Evolutionary conservation across 306 rosid genomes (phyloP).

Genomic region (Prosopis cineraria): DNA sequence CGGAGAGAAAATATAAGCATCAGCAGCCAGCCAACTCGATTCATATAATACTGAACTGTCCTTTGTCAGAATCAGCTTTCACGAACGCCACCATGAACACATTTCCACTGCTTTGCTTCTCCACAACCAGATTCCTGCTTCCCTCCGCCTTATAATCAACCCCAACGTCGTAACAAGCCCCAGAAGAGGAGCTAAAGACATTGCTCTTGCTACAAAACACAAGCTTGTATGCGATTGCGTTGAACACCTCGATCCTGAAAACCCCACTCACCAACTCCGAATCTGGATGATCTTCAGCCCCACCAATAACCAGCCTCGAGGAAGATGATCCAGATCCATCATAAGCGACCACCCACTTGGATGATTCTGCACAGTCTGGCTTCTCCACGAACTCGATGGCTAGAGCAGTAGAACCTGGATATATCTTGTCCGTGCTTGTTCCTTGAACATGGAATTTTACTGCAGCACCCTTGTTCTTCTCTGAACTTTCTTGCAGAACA

Average conservation of each 20-base stretch:
- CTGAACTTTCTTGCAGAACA: neutral
- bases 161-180: neutral
- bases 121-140: neutral
- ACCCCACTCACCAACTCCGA: neutral
- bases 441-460: neutral
- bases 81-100: neutral
- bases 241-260: neutral
- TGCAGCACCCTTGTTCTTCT: neutral
- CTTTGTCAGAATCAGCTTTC: neutral
- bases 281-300: neutral
- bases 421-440: neutral
- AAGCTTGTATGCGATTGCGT: neutral
- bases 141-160: neutral
- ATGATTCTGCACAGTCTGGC: conserved; percentile 12
- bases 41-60: neutral
- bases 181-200: neutral
- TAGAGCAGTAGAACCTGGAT: neutral
- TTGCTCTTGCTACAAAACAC: neutral
- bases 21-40: no score
- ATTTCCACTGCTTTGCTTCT: neutral
- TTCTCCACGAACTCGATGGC: neutral
- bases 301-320: conserved; percentile 10
- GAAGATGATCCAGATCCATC: no score
- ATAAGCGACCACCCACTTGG: conserved; percentile 9
- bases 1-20: no score